Evolutionary conservation across 2,329 filamentous ascomycete species (phyloP), one percentile per base, ranked within the genome.

Genomic region (Fusarium anguioides): DNA sequence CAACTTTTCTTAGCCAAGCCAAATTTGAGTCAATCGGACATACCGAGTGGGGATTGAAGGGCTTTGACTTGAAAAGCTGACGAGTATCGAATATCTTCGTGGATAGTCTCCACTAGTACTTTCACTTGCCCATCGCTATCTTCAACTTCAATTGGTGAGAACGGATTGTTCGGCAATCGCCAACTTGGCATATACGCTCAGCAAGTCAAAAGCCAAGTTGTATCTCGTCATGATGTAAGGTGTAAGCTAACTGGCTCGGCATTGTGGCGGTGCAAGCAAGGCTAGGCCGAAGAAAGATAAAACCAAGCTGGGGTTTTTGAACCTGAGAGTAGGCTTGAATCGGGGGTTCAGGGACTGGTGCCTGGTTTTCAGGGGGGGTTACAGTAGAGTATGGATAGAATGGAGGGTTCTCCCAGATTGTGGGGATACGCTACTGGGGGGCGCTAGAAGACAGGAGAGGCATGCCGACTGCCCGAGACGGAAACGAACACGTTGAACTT

Each of bases 401-500:
- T n/a, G n/a, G n/a, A n/a, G n/a, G 47, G 41, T 21, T 27, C 47
- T 45, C 17, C 47, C 29, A 45, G 64, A 61, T 56, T 69, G 66
- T 68, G 61, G 65, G 65, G 66, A 64, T 66, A 46, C 46, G 55
- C 55, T 60, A 47, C 57, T 44, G 31, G 20, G 31, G 20, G 14
- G 36, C 62, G 62, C 64, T 66, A 66, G 45, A 51, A 58, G 46
- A 44, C 50, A 58, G 50, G 50, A 63, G 60, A 64, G 60, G 51
- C 36, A 49, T 57, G 57, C 70, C 70, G 65, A 71, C 63, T 52
- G 57, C 27, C 70, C 53, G 61, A 66, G 48, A 61, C 23, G 59
- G 60, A 73, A 74, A 73, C 70, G 72, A 74, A 74, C 72, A 74
- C 72, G 72, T 74, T 73, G 72, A 67, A 61, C 61, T 74, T 74